Conservation (phyloP, 371 early-diverging fungal species). For the Dichotomocladium elegans region DNA sequence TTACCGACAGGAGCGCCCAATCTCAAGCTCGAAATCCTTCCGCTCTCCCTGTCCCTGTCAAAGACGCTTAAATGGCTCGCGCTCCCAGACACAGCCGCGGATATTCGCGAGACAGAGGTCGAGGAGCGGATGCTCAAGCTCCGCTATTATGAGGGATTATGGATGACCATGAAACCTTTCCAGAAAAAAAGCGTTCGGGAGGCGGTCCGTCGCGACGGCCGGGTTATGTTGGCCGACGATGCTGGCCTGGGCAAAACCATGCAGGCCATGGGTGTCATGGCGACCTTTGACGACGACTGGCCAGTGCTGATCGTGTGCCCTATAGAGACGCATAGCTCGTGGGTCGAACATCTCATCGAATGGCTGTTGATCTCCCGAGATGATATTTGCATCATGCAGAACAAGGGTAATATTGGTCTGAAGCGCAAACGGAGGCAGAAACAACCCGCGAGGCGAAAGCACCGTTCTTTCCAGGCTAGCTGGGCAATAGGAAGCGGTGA, state of each 20-base stretch:
- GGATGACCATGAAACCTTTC: slow-evolving; percentile 29
- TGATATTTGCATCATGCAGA: slow-evolving; percentile 24
- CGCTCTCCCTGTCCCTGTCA: too few relatives aligned
- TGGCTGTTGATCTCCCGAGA: slow-evolving; percentile 36
- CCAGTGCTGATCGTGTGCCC: slow-evolving; percentile 67
- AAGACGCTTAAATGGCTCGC: too few relatives aligned
- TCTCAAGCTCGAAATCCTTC: slow-evolving; percentile 17
- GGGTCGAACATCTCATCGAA: slow-evolving; percentile 23
- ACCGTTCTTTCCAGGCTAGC: neutral
- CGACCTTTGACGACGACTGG: slow-evolving; percentile 51
- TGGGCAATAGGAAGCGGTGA: too few relatives aligned
- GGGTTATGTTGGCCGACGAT: slow-evolving; percentile 89
- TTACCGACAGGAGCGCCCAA: neutral
- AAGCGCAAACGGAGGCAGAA: neutral
- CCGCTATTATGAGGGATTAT: slow-evolving; percentile 6
- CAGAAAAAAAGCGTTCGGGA: slow-evolving; percentile 50
- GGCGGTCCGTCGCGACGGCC: slow-evolving; percentile 42
- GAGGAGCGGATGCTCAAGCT: slow-evolving; percentile 15
- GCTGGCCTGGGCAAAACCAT: slow-evolving; percentile 94
- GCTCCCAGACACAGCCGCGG: too few relatives aligned
- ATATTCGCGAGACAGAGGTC: slow-evolving; percentile 9
- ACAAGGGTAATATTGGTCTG: neutral
- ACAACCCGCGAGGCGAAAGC: neutral
- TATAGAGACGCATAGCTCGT: slow-evolving; percentile 37
- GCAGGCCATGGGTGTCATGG: slow-evolving; percentile 72